These are phyloP conservation scores for Sporothrix sp. DNA, from an alignment of 2,329 filamentous ascomycete species.

Conservation along the genomic window DNA sequence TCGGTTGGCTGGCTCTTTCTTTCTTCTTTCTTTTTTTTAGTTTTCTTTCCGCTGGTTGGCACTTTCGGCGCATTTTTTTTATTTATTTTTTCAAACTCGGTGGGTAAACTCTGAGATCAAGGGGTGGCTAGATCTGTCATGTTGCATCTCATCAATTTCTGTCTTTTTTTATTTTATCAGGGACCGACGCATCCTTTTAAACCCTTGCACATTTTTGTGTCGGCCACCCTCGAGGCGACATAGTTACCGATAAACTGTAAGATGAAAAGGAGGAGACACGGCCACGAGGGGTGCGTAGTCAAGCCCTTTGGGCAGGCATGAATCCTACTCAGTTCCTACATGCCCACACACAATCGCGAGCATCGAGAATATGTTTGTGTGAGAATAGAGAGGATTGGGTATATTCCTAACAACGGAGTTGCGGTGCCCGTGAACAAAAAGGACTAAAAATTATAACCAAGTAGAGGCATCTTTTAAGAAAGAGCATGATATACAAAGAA, in stretches of 20 bases:
- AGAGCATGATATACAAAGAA: not conserved
- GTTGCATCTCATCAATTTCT: not conserved
- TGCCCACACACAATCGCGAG: no score
- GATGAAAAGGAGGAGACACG: not conserved
- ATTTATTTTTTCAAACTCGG: not conserved
- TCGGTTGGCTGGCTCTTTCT: no score
- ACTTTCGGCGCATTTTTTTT: no score
- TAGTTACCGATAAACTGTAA: slow-evolving; percentile 5
- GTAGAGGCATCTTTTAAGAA: not conserved
- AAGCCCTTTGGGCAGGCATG: no score
- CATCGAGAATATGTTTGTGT: no score
- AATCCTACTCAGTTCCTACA: no score
- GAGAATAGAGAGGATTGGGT: not conserved
- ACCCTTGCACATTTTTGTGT: no score
- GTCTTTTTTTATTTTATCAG: not conserved
- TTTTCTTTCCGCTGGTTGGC: not conserved
- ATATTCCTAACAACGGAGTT: not conserved
- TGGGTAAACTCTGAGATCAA: no score
- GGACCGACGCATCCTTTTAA: no score
- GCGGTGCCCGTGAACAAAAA: not conserved
- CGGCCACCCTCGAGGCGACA: no score
- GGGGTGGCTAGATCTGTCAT: not conserved
- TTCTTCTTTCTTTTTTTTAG: not conserved
- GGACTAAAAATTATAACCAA: not conserved
- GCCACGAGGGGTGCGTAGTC: no score